Evolutionary conservation across 169 alveolate species (phyloP).

Genomic region (Cryptosporidium bovis): DNA sequence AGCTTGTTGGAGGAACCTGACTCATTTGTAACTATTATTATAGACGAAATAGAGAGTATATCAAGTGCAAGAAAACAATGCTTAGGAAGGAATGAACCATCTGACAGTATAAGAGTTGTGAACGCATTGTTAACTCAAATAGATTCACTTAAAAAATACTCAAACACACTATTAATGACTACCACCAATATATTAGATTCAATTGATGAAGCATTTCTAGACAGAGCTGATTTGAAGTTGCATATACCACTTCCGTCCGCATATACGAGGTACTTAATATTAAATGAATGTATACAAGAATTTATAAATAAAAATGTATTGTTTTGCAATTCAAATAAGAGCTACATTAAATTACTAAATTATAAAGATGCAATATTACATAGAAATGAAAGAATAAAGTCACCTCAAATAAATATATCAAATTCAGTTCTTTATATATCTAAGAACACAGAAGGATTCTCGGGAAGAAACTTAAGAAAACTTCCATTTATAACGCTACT

Average conservation of each 20-base stretch:
- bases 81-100: constrained; percentile 82
- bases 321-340: neutral
- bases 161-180: constrained; percentile 82
- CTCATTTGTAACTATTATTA: constrained; percentile 78
- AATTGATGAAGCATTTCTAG: constrained; percentile 85
- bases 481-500: constrained; percentile 83
- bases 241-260: constrained; percentile 81
- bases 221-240: constrained; percentile 83
- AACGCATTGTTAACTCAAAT: constrained; percentile 85
- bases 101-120: constrained; percentile 85
- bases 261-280: constrained; percentile 80
- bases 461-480: constrained; percentile 83
- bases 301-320: constrained; percentile 34
- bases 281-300: constrained; percentile 78
- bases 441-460: constrained; percentile 76
- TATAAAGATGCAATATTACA: constrained; percentile 23
- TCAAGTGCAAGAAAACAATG: constrained; percentile 82
- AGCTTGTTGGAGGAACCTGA: constrained; percentile 77
- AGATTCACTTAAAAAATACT: constrained; percentile 78
- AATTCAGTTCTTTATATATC: constrained; percentile 74
- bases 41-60: constrained; percentile 85
- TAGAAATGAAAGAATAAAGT: neutral
- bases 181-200: constrained; percentile 84
- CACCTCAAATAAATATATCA: constrained; percentile 6
- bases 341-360: constrained; percentile 1